These are phyloP conservation scores for Saitozyma podzolica DNA, from an alignment of 768 basidiomycete species.

Conservation along the genomic window DNA sequence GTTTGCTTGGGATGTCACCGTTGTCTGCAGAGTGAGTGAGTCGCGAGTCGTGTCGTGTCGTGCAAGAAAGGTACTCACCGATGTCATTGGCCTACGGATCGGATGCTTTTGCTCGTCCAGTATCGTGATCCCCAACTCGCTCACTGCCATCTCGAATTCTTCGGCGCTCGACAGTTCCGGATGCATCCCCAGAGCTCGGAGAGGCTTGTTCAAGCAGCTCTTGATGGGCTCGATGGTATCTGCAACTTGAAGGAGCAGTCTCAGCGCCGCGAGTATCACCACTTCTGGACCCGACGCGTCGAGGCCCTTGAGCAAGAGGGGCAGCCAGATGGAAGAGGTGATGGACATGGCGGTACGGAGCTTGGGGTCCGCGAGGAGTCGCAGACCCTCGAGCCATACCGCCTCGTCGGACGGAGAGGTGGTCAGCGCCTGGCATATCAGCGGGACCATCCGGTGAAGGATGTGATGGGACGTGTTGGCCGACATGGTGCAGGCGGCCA, in stretches of 20 bases:
- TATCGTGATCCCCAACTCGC: slow-evolving; percentile 15
- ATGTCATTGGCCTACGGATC: slow-evolving; percentile 10
- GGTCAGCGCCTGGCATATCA: slow-evolving; percentile 43
- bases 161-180: slow-evolving; percentile 5
- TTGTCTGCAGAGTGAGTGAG: not conserved
- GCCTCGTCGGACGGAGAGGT: slow-evolving; percentile 27
- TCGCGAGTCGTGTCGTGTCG: not conserved
- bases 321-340: slow-evolving; percentile 45
- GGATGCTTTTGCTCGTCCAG: slow-evolving; percentile 13
- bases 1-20: slow-evolving; percentile 6
- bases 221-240: slow-evolving; percentile 38
- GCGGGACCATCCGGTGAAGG: slow-evolving; percentile 42
- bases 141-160: slow-evolving; percentile 16
- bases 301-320: slow-evolving; percentile 37
- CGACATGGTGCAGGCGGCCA: slow-evolving; percentile 16
- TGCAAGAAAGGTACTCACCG: slow-evolving; percentile 1
- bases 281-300: slow-evolving; percentile 19
- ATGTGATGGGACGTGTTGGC: slow-evolving; percentile 34
- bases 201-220: slow-evolving; percentile 40
- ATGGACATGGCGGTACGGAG: slow-evolving; percentile 25
- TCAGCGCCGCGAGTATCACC: slow-evolving; percentile 31
- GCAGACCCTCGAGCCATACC: slow-evolving; percentile 42
- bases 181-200: slow-evolving; percentile 22
- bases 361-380: slow-evolving; percentile 31
- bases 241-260: slow-evolving; percentile 20